Evolutionary conservation across 192 early-diverging fungal genomes (phyloP).

Genomic region (Coemansia sp.): DNA sequence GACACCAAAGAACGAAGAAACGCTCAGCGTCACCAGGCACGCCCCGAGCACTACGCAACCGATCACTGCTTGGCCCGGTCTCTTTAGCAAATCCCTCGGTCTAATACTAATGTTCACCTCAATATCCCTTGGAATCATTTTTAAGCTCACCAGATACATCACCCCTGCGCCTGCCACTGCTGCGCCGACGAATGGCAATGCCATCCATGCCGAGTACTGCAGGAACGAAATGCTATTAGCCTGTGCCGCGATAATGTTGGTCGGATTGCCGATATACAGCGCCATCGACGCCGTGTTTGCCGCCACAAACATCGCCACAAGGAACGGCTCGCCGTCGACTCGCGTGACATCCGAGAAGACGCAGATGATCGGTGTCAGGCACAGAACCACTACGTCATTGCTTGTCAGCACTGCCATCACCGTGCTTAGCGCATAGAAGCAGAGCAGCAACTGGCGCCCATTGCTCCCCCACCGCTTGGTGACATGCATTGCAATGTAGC

Average conservation of each 20-base stretch:
- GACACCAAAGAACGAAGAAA: slow-evolving; percentile 66
- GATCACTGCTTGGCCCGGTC: slow-evolving; percentile 62
- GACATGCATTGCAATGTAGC: slow-evolving; percentile 74
- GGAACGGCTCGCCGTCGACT: slow-evolving; percentile 61
- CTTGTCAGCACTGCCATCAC: slow-evolving; percentile 72
- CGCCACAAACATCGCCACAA: slow-evolving; percentile 74
- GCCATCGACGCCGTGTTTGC: slow-evolving; percentile 81
- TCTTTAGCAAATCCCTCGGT: slow-evolving; percentile 54
- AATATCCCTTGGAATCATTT: slow-evolving; percentile 50
- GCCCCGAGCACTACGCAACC: slow-evolving; percentile 55
- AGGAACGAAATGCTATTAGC: slow-evolving; percentile 71
- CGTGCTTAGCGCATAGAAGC: slow-evolving; percentile 67
- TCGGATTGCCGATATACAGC: slow-evolving; percentile 85
- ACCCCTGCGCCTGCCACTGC: slow-evolving; percentile 56
- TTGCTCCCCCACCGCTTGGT: slow-evolving; percentile 58
- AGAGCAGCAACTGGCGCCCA: slow-evolving; percentile 62
- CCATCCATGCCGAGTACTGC: slow-evolving; percentile 83
- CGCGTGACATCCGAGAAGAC: slow-evolving; percentile 68
- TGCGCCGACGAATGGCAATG: slow-evolving; percentile 61
- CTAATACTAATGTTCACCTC: slow-evolving; percentile 49
- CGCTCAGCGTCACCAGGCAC: slow-evolving; percentile 66
- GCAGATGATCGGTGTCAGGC: slow-evolving; percentile 74
- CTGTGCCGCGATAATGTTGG: slow-evolving; percentile 81
- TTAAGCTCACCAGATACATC: slow-evolving; percentile 51
- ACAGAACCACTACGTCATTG: slow-evolving; percentile 85